phyloP scores from a whole-genome alignment of 768 basidiomycete genomes.

The Scleroderma bovista region DNA sequence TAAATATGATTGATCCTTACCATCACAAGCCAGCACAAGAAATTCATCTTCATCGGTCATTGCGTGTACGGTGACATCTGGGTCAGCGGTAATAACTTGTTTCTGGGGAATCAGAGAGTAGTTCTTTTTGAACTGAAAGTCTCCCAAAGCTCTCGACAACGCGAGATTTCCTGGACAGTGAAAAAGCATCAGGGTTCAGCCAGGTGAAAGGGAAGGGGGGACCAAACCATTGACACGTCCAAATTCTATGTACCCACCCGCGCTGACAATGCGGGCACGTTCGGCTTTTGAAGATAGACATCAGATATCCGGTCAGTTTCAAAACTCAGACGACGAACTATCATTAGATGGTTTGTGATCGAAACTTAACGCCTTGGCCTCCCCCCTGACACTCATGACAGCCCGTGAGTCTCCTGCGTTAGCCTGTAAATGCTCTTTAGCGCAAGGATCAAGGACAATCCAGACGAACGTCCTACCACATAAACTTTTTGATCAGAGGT shows the following conservation, averaged over 20 bases:
- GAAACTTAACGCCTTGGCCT: slow-evolving; percentile 82
- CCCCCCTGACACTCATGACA: slow-evolving; percentile 79
- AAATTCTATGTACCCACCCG: slow-evolving; percentile 94
- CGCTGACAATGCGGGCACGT: slow-evolving; percentile 76
- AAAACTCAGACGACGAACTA: slow-evolving; percentile 40
- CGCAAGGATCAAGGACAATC: slow-evolving; percentile 2
- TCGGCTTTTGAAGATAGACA: slow-evolving; percentile 49
- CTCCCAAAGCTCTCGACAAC: slow-evolving; percentile 89
- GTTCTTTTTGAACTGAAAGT: slow-evolving; percentile 99
- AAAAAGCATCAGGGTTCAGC: slow-evolving; percentile 1
- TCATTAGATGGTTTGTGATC: slow-evolving; percentile 95
- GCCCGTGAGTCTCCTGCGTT: slow-evolving; percentile 97
- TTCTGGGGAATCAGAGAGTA: slow-evolving; percentile 71
- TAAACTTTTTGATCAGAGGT: slow-evolving; percentile 74
- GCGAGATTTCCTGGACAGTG: slow-evolving; percentile 78
- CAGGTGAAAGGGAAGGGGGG: not conserved
- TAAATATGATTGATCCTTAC: slow-evolving; percentile 38
- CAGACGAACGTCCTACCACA: slow-evolving; percentile 49
- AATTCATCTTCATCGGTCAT: slow-evolving; percentile 92
- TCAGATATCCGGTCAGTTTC: not conserved
- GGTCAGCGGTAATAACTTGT: slow-evolving; percentile 93
- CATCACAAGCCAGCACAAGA: slow-evolving; percentile 94
- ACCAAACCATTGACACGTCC: slow-evolving; percentile 92
- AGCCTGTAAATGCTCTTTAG: slow-evolving; percentile 50
- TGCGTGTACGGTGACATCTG: slow-evolving; percentile 81